These are phyloP conservation scores for Blastocystis sp. DNA, from an alignment of 352 stramenopile genomes.

Conservation along the genomic window DNA sequence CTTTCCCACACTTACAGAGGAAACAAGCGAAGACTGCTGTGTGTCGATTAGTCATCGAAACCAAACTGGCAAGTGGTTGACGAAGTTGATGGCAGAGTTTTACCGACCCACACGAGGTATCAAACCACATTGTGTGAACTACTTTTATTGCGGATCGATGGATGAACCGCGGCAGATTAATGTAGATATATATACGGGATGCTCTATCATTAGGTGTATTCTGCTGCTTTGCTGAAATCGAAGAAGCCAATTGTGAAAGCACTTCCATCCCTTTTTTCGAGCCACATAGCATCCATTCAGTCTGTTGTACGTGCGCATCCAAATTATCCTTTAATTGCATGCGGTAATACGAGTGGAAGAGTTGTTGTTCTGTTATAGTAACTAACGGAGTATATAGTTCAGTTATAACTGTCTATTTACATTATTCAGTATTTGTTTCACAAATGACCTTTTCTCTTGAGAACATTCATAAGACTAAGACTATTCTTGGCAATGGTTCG, in stretches of 20 bases:
- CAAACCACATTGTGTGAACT: not conserved
- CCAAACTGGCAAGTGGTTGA: slow-evolving; percentile 43
- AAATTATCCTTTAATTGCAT: not conserved
- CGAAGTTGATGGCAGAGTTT: slow-evolving; percentile 44
- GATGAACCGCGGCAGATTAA: slow-evolving; percentile 39
- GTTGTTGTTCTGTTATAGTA: not conserved
- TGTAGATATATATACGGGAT: not conserved
- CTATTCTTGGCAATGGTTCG: not conserved
- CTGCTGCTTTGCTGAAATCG: not conserved
- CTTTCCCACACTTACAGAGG: not conserved
- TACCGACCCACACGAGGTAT: not conserved
- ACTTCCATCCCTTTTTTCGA: slow-evolving; percentile 19
- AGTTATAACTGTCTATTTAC: no score
- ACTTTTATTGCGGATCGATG: slow-evolving; percentile 46
- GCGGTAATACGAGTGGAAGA: slow-evolving; percentile 28
- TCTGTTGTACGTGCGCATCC: slow-evolving; percentile 33
- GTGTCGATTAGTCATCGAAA: slow-evolving; percentile 23
- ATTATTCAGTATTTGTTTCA: no score
- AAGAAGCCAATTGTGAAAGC: slow-evolving; percentile 12
- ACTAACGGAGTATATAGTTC: no score
- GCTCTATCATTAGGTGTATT: slow-evolving; percentile 30
- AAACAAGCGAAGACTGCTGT: not conserved
- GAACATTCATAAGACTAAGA: not conserved
- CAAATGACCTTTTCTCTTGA: no score
- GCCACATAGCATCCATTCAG: slow-evolving; percentile 30